phyloP scores from a whole-genome alignment of 805 yeast genomes.

The Candida alai region DNA sequence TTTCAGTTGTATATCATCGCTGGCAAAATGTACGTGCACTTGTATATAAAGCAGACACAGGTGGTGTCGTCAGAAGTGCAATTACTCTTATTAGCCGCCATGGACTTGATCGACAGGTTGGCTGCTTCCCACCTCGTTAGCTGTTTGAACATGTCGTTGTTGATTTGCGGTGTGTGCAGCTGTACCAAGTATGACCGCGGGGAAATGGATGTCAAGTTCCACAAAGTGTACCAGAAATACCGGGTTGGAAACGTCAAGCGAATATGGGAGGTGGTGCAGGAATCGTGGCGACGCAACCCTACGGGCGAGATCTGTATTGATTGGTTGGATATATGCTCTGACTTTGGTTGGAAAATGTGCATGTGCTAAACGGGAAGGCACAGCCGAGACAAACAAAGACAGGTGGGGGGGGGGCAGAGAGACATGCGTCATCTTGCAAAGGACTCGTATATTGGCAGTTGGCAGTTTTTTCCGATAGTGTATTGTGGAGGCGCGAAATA shows the following conservation, averaged over 20 bases:
- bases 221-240: conserved; percentile 10
- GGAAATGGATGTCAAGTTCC: conserved; percentile 15
- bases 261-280: conserved; percentile 14
- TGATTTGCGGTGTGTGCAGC: conserved; percentile 25
- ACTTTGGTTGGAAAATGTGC: conserved; percentile 9
- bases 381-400: no score
- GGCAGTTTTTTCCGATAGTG: no score
- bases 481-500: no score
- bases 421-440: no score
- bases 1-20: conserved; percentile 14
- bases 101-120: conserved; percentile 14
- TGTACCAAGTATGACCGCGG: conserved; percentile 16
- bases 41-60: conserved; percentile 12
- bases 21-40: conserved; percentile 14
- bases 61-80: conserved; percentile 14
- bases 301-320: conserved; percentile 15
- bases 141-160: conserved; percentile 16
- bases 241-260: conserved; percentile 18
- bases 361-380: no score
- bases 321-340: conserved; percentile 24
- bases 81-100: conserved; percentile 7
- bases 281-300: conserved; percentile 19
- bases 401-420: no score
- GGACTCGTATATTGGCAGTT: no score
- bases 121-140: conserved; percentile 14